phyloP scores from a whole-genome alignment of 2,329 filamentous ascomycete species.

The Beauveria sp. region DNA sequence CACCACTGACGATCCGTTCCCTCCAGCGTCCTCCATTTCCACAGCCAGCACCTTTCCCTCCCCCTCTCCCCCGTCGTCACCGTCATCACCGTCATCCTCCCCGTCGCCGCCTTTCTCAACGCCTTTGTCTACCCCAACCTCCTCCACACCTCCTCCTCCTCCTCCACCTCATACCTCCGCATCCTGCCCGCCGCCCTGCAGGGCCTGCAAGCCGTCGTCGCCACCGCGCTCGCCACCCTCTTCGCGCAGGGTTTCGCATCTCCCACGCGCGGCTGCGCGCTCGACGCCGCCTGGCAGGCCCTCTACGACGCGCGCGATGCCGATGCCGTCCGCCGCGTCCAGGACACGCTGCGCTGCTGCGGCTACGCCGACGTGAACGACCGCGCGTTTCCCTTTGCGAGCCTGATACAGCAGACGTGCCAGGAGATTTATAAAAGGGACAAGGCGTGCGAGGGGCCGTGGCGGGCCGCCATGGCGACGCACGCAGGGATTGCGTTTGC shows the following conservation, averaged over 20 bases:
- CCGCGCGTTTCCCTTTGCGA: conserved; percentile 54
- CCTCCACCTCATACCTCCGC: conserved; percentile 12
- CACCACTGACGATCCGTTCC: background rate
- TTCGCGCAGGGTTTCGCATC: conserved; percentile 28
- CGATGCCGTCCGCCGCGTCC: conserved; percentile 47
- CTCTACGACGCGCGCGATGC: conserved; percentile 46
- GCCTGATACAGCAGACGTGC: conserved; percentile 28
- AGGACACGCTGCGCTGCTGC: conserved; percentile 60
- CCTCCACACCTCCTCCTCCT: conserved; percentile 15
- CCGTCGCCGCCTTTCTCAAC: conserved; percentile 30
- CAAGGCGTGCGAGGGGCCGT: conserved; percentile 43
- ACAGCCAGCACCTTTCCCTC: conserved; percentile 31
- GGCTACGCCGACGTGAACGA: conserved; percentile 52
- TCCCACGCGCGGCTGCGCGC: conserved; percentile 35
- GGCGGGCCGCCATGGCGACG: conserved; percentile 47
- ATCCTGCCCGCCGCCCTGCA: conserved; percentile 30
- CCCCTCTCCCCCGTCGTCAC: conserved; percentile 29
- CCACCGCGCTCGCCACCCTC: conserved; percentile 37
- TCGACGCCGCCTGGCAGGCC: conserved; percentile 48
- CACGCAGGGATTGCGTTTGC: conserved; percentile 47
- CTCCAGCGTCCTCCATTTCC: conserved; percentile 31
- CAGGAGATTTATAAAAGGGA: conserved; percentile 36
- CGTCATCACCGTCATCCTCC: conserved; percentile 31
- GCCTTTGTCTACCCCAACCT: conserved; percentile 28
- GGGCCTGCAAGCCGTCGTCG: conserved; percentile 32